Conservation (phyloP, 306 rosid species). For the Cicer judaicum region DNA sequence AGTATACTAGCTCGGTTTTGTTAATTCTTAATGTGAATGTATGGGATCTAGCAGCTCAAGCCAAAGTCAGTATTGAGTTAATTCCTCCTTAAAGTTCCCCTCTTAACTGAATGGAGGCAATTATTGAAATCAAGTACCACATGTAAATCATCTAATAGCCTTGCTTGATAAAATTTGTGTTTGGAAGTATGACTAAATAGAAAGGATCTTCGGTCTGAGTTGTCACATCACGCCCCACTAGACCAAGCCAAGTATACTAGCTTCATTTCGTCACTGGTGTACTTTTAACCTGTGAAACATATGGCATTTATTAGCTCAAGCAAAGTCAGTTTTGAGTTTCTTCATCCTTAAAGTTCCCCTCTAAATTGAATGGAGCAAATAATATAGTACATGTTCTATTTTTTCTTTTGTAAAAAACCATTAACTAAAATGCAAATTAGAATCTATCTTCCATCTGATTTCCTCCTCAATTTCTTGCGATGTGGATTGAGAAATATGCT, state of each 20-base stretch:
- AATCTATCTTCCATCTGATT: no score
- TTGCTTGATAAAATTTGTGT: slow-evolving; percentile 1
- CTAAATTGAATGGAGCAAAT: slow-evolving; percentile 9
- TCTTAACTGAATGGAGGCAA: slow-evolving; percentile 24
- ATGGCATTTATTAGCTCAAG: slow-evolving; percentile 27
- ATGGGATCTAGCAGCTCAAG: slow-evolving; percentile 29
- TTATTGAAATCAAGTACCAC: neutral
- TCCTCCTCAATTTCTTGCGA: no score
- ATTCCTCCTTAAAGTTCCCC: slow-evolving; percentile 10
- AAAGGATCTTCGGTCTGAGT: neutral
- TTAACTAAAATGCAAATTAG: no score
- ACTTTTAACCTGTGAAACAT: slow-evolving; percentile 25
- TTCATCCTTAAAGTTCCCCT: slow-evolving; percentile 14
- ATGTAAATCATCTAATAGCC: neutral
- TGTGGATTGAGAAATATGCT: slow-evolving; percentile 17
- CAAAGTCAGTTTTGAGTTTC: slow-evolving; percentile 11
- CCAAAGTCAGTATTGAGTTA: slow-evolving; percentile 7
- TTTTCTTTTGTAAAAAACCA: no score
- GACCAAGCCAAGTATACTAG: slow-evolving; percentile 14
- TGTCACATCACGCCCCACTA: slow-evolving; percentile 3
- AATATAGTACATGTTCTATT: neutral
- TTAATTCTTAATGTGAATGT: slow-evolving; percentile 27
- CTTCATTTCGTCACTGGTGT: slow-evolving; percentile 23
- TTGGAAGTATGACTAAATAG: slow-evolving; percentile 22
- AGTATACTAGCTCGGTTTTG: slow-evolving; percentile 10